Base-by-base conservation (phyloP, 805 yeast genomes). In the Suhomyces pyralidae region DNA sequence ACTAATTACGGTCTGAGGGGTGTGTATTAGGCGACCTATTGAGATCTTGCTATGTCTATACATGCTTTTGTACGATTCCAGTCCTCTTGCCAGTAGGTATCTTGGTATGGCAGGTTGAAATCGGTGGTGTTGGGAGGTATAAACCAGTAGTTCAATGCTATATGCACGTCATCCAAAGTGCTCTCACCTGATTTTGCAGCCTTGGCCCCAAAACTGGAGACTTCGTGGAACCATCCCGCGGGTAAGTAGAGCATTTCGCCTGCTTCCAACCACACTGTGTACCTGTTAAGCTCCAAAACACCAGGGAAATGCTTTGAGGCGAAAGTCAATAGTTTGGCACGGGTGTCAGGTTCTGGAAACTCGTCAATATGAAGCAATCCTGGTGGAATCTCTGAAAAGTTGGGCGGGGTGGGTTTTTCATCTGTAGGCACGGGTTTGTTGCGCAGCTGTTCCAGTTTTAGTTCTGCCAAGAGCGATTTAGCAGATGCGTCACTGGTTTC, bases 141-240 rank as follows among this genome's bases (percentile, higher is more conserved):
- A 62, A 81, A 85, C 93, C 93, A 87, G 66, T 86, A 87, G 62
- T 87, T 87, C 9, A 86, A 60, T 0, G 92, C 91, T 34, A 81
- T 72, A 60, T 87, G 93, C 2, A 75, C 67, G 9, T 58, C 46
- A 24, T 51, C 38, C 10, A 46, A 48, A n/a, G 48, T 30, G 26
- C 61, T 62, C 14, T 58, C 63, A 1, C 45, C 57, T 15, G 45
- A 15, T 19, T 19, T 40, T n/a, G 14, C 28, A 36, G 30, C 30
- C 6, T 54, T 58, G 8, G 63, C 64, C 2, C 85, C 85, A 63
- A 73, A 84, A 8, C 89, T 84, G 1, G 88, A 80, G 2, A 87
- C 93, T 64, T 87, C 93, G 63, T 87, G 93, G 61, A 87, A 87
- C 92, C 92, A 87, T 2, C 93, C 91, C 1, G 88, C 80, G 0